Evolutionary conservation across 768 basidiomycete species (phyloP).

Genomic region (Astraeus odoratus): DNA sequence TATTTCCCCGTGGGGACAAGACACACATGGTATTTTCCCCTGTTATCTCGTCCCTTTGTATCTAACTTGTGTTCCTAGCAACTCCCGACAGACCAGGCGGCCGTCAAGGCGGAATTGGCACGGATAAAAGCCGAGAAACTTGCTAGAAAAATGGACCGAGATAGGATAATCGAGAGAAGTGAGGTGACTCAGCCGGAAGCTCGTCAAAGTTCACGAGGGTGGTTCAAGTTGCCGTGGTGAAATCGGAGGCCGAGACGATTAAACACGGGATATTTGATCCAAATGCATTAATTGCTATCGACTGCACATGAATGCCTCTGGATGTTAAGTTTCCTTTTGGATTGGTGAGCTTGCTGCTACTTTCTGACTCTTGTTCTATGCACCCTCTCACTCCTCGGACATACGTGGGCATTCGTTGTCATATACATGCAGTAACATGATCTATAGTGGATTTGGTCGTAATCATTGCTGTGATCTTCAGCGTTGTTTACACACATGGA

Average conservation of each 20-base stretch:
- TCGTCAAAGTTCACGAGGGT: slow-evolving; percentile 18
- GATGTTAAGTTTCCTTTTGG: neutral
- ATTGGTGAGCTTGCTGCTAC: slow-evolving; percentile 3
- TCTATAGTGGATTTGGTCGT: neutral
- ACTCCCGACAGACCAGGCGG: slow-evolving; percentile 60
- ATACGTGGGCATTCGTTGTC: slow-evolving; percentile 14
- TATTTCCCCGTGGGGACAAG: slow-evolving; percentile 60
- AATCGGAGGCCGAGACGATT: no score
- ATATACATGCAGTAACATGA: slow-evolving; percentile 3
- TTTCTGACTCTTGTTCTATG: no score
- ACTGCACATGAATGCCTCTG: neutral
- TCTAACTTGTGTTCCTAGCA: slow-evolving; percentile 31
- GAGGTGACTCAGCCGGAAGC: slow-evolving; percentile 10
- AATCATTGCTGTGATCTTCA: neutral
- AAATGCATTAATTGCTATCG: neutral
- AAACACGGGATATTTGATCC: neutral
- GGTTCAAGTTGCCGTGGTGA: slow-evolving; percentile 23
- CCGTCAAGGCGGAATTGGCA: slow-evolving; percentile 61
- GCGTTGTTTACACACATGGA: slow-evolving; percentile 14
- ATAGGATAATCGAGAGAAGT: slow-evolving; percentile 30
- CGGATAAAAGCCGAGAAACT: slow-evolving; percentile 62
- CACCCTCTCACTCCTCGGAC: no score
- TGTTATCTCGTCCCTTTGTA: neutral
- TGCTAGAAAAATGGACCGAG: slow-evolving; percentile 35
- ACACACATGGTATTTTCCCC: slow-evolving; percentile 44